phyloP scores from a whole-genome alignment of 768 basidiomycete genomes.

The Rhizopogon salebrosus region DNA sequence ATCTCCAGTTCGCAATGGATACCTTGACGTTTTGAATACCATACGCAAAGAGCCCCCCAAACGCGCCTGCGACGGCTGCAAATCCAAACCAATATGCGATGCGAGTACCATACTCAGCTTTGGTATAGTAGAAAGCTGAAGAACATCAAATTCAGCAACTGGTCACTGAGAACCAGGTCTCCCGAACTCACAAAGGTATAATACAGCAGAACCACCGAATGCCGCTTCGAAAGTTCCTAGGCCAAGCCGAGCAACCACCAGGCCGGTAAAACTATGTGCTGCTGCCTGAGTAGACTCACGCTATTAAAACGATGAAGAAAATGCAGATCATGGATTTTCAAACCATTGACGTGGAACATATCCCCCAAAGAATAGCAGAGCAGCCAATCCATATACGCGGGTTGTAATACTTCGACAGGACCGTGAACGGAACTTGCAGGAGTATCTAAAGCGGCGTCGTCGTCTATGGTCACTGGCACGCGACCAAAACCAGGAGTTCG shows the following conservation, averaged over 20 bases:
- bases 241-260: conserved; percentile 25
- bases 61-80: conserved; percentile 52
- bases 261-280: conserved; percentile 21
- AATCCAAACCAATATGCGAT: conserved; percentile 51
- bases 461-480: no score
- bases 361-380: conserved; percentile 68
- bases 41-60: conserved; percentile 50
- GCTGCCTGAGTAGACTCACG: conserved; percentile 16
- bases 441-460: conserved; percentile 43
- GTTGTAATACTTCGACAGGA: conserved; percentile 60
- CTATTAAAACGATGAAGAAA: not conserved
- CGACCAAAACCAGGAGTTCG: not conserved
- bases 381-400: conserved; percentile 73
- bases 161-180: conserved; percentile 17
- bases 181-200: conserved; percentile 22
- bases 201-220: conserved; percentile 26
- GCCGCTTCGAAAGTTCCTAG: conserved; percentile 32
- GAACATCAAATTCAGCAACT: not conserved
- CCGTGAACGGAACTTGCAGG: conserved; percentile 62
- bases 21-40: conserved; percentile 39
- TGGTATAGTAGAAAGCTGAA: conserved; percentile 47
- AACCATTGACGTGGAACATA: conserved; percentile 70
- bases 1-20: conserved; percentile 37
- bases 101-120: conserved; percentile 39
- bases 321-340: conserved; percentile 1